A percentile compares a stretch with the other conserved stretches of the same genome.
phyloP scores from a whole-genome alignment of 768 basidiomycete species.

The Brasilioporus rufonigricans region DNA sequence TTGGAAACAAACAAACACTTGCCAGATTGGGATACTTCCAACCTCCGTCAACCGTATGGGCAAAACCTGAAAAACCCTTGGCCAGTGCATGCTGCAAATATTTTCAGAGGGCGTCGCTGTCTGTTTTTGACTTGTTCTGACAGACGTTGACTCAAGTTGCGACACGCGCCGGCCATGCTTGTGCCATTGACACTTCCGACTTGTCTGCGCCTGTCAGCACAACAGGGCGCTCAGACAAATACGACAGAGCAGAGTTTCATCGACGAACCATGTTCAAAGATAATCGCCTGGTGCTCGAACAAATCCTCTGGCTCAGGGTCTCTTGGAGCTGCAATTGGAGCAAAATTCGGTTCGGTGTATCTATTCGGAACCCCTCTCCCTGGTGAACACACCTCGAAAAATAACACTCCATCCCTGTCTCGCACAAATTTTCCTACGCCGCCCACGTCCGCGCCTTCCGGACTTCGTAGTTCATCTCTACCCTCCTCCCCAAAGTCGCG shows the following conservation, averaged over 20 bases:
- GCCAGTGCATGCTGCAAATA: constrained; percentile 6
- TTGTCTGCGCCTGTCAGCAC: constrained; percentile 12
- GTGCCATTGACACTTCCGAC: constrained; percentile 25
- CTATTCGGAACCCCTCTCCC: constrained; percentile 26
- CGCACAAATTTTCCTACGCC: constrained; percentile 11
- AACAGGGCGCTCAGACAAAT: constrained; percentile 8
- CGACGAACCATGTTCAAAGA: constrained; percentile 17
- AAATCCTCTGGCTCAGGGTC: constrained; percentile 1
- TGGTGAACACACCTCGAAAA: constrained; percentile 18
- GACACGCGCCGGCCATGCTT: constrained; percentile 15
- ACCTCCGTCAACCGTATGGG: constrained; percentile 1
- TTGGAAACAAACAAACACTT: constrained; percentile 30
- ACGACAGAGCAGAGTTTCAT: constrained; percentile 24
- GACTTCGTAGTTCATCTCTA: constrained; percentile 10
- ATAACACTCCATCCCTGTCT: constrained; percentile 7
- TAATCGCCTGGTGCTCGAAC: constrained; percentile 18
- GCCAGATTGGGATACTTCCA: constrained; percentile 8
- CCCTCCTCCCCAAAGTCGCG: constrained; percentile 23
- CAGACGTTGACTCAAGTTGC: neutral
- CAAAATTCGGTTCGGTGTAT: constrained; percentile 24
- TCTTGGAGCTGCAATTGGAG: constrained; percentile 23
- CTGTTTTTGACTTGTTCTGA: neutral
- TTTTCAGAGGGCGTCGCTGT: neutral
- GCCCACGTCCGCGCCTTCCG: constrained; percentile 5
- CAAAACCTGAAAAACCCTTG: neutral